phyloP scores from a whole-genome alignment of 805 yeast genomes.

The Candida hungchunana region DNA sequence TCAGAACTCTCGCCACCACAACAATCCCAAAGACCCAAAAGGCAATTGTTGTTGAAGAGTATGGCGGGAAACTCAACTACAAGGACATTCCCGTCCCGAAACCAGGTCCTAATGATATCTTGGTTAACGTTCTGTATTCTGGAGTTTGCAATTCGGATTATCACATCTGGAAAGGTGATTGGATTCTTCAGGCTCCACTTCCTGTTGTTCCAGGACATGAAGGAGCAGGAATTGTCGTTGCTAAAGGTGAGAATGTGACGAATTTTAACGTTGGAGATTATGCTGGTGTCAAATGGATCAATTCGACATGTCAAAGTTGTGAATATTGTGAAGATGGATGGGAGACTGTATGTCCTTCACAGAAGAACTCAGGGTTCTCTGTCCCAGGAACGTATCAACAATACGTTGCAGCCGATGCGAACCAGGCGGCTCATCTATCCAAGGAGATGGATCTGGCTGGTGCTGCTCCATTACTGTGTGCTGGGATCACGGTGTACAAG shows the following conservation, averaged over 20 bases:
- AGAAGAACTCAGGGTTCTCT: slow-evolving; percentile 73
- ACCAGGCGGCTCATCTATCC: slow-evolving; percentile 75
- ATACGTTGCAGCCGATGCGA: slow-evolving; percentile 78
- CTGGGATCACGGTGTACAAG: slow-evolving; percentile 84
- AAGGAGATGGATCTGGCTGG: slow-evolving; percentile 62
- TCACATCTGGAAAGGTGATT: slow-evolving; percentile 61
- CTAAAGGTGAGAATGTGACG: slow-evolving; percentile 45
- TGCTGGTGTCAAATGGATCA: slow-evolving; percentile 60
- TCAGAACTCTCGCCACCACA: slow-evolving; percentile 8
- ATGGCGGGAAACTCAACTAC: slow-evolving; percentile 42
- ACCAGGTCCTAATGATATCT: slow-evolving; percentile 49
- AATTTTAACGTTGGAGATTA: slow-evolving; percentile 52
- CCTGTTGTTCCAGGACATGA: slow-evolving; percentile 61
- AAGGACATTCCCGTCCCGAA: slow-evolving; percentile 48
- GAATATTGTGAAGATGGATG: slow-evolving; percentile 46
- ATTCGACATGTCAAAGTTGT: slow-evolving; percentile 53
- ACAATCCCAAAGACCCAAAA: slow-evolving; percentile 42
- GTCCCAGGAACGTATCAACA: slow-evolving; percentile 85
- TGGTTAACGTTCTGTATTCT: slow-evolving; percentile 52
- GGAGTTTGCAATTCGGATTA: slow-evolving; percentile 61
- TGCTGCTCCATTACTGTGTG: slow-evolving; percentile 77
- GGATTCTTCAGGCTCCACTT: slow-evolving; percentile 49
- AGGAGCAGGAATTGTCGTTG: slow-evolving; percentile 60
- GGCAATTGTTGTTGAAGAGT: slow-evolving; percentile 43
- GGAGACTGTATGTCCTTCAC: slow-evolving; percentile 61